phyloP scores from a whole-genome alignment of 2,329 filamentous ascomycete genomes.

The Ilyonectria robusta region DNA sequence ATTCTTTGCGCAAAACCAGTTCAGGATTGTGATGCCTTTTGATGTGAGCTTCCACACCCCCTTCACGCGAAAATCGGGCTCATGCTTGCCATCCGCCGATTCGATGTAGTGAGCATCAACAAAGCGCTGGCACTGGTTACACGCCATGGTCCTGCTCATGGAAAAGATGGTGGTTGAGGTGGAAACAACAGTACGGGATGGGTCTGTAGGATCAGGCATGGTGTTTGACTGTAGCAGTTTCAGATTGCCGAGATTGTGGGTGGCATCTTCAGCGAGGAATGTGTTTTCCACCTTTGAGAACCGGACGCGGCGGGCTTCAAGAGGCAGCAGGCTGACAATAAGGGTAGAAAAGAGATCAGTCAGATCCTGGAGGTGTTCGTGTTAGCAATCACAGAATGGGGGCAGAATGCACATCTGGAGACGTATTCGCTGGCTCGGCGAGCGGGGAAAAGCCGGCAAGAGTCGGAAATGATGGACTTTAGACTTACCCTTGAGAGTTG shows the following conservation, averaged over 20 bases:
- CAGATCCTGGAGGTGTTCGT: conserved; percentile 77
- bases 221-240: conserved; percentile 99
- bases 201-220: conserved; percentile 98
- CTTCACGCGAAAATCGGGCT: conserved; percentile 87
- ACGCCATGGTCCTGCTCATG: conserved; percentile 98
- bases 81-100: conserved; percentile 88
- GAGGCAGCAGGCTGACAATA: conserved; percentile 88
- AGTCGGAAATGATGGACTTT: not conserved
- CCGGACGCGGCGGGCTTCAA: conserved; percentile 89
- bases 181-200: conserved; percentile 93
- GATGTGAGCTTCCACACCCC: conserved; percentile 93
- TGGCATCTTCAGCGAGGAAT: conserved; percentile 96
- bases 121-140: conserved; percentile 93
- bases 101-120: conserved; percentile 95
- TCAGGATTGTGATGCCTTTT: conserved; percentile 94
- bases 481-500: conserved; percentile 88
- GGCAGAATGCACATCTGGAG: not conserved
- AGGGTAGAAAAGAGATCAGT: conserved; percentile 96
- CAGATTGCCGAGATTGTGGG: conserved; percentile 95
- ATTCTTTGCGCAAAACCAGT: conserved; percentile 93
- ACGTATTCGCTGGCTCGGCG: not conserved
- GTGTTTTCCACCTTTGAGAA: conserved; percentile 93
- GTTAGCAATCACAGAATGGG: not conserved
- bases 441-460: not conserved
- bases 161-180: conserved; percentile 99